phyloP scores from a whole-genome alignment of 441 rosid species.

The Erysimum cheiri region DNA sequence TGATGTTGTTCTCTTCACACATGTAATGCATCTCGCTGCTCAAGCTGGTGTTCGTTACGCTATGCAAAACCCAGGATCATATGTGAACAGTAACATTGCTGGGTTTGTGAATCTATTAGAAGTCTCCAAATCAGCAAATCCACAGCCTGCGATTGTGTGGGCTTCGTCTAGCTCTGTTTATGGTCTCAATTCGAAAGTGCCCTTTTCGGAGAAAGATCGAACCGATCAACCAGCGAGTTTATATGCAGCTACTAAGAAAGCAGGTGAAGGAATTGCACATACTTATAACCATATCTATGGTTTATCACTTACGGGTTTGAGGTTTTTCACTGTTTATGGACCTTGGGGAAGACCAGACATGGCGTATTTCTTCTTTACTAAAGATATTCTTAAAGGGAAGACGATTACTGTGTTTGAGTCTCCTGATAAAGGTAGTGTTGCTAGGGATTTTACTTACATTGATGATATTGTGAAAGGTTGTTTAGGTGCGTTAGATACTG shows the following conservation, averaged over 20 bases:
- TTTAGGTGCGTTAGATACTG: conserved; percentile 76
- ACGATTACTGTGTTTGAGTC: conserved; percentile 61
- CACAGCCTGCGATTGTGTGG: conserved; percentile 75
- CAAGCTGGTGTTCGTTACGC: conserved; percentile 88
- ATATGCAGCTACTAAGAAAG: conserved; percentile 83
- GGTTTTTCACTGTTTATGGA: conserved; percentile 84
- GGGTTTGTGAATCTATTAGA: conserved; percentile 73
- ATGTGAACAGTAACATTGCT: conserved; percentile 66
- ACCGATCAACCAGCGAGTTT: conserved; percentile 83
- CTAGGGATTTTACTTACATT: conserved; percentile 82
- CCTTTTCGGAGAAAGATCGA: conserved; percentile 75
- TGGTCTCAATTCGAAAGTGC: conserved; percentile 69
- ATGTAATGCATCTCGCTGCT: conserved; percentile 83
- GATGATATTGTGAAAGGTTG: conserved; percentile 83
- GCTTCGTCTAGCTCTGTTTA: conserved; percentile 86
- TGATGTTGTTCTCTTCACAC: conserved; percentile 62
- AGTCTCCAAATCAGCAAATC: conserved; percentile 60
- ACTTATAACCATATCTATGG: conserved; percentile 79
- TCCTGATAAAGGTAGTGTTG: conserved; percentile 66
- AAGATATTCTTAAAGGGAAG: conserved; percentile 66
- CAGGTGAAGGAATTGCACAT: conserved; percentile 79
- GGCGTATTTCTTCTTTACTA: conserved; percentile 85
- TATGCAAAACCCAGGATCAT: conserved; percentile 74
- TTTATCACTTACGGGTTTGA: conserved; percentile 75
- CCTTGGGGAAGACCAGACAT: conserved; percentile 92